phyloP scores from a whole-genome alignment of 257 asterid genomes.

The Orobanche coerulescens region DNA sequence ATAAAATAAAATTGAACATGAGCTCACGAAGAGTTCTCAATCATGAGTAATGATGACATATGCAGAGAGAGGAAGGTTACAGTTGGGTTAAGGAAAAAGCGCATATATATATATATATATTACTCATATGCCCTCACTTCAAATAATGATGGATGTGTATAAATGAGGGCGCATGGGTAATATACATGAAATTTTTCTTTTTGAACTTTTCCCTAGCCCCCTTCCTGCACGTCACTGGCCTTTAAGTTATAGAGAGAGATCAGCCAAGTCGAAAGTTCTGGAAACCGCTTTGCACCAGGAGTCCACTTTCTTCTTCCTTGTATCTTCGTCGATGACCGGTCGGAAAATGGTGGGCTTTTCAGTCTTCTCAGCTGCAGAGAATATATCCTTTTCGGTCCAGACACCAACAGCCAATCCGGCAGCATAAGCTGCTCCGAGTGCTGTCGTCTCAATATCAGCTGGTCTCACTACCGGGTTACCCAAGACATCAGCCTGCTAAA shows the following conservation, averaged over 20 bases:
- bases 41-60: too few species aligned
- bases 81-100: too few species aligned
- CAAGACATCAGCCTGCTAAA: slow-evolving; percentile 63
- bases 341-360: slow-evolving; percentile 45
- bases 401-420: slow-evolving; percentile 90
- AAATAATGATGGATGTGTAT: too few species aligned
- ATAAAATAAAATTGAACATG: too few species aligned
- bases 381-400: slow-evolving; percentile 64
- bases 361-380: slow-evolving; percentile 48
- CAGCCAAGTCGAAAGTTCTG: slow-evolving; percentile 80
- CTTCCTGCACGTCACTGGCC: too few species aligned
- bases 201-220: too few species aligned
- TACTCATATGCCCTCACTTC: too few species aligned
- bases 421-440: slow-evolving; percentile 94
- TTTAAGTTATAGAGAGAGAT: slow-evolving; percentile 38
- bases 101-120: too few species aligned
- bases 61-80: too few species aligned
- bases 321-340: slow-evolving; percentile 41
- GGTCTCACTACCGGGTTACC: slow-evolving; percentile 83
- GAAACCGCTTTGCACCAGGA: slow-evolving; percentile 92
- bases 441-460: slow-evolving; percentile 84
- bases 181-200: too few species aligned
- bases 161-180: too few species aligned
- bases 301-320: slow-evolving; percentile 67
- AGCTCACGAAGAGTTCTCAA: too few species aligned